Evolutionary conservation across 2,329 filamentous ascomycete genomes (phyloP).

Genomic region (Verticillium klebahnii): DNA sequence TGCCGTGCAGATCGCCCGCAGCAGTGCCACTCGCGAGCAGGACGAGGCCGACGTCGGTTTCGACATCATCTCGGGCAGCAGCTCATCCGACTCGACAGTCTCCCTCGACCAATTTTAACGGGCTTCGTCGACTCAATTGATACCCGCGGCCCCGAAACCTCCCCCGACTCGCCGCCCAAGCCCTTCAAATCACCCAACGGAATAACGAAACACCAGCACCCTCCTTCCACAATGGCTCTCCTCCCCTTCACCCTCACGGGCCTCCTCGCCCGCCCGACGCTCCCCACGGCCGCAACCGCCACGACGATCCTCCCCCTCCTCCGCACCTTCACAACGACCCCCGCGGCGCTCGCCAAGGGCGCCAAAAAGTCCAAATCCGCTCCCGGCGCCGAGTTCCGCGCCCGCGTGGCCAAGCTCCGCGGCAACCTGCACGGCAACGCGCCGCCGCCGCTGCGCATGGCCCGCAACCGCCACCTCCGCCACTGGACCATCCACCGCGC

Average conservation of each 20-base stretch:
- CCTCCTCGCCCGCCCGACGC: slow-evolving; percentile 21
- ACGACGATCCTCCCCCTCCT: slow-evolving; percentile 14
- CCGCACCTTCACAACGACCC: slow-evolving; percentile 22
- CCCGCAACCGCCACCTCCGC: slow-evolving; percentile 77
- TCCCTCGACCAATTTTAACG: background rate
- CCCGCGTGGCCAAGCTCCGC: slow-evolving; percentile 39
- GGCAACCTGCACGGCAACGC: slow-evolving; percentile 45
- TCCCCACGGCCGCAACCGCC: slow-evolving; percentile 4
- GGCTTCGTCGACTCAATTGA: background rate
- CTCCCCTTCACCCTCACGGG: slow-evolving; percentile 20
- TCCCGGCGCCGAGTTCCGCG: slow-evolving; percentile 30
- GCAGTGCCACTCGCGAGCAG: background rate
- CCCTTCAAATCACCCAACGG: background rate
- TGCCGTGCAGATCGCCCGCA: background rate
- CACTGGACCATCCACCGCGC: slow-evolving; percentile 99
- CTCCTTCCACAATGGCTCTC: slow-evolving; percentile 3
- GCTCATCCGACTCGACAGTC: background rate
- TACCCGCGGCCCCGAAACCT: background rate
- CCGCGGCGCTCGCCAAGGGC: slow-evolving; percentile 18
- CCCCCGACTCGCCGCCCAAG: background rate
- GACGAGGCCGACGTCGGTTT: background rate
- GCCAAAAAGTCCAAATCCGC: slow-evolving; percentile 17
- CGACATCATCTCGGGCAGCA: background rate
- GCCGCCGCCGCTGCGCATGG: slow-evolving; percentile 76
- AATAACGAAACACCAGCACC: background rate